Conservation (phyloP, 169 alveolate genomes). For the Eimeria mitis region DNA sequence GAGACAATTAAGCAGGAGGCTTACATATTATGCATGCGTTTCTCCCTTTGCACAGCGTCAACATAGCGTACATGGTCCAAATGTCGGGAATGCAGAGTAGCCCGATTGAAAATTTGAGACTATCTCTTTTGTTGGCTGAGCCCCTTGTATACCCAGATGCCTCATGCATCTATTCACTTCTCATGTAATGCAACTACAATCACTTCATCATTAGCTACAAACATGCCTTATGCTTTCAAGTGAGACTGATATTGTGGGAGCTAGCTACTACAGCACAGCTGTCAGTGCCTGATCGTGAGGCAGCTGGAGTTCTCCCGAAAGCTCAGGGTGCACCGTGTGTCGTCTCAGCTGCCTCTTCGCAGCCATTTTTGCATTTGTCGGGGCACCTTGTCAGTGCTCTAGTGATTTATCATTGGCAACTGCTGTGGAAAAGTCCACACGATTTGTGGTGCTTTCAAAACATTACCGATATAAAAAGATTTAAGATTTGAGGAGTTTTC, state of each 20-base stretch:
- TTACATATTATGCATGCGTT: background rate
- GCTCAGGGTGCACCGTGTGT: background rate
- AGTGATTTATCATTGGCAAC: background rate
- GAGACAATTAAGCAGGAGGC: conserved; percentile 1
- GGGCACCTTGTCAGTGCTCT: conserved; percentile 43
- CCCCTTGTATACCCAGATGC: conserved; percentile 8
- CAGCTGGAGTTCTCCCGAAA: conserved; percentile 21
- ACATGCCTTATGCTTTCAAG: background rate
- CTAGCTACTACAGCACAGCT: background rate
- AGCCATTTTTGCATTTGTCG: background rate
- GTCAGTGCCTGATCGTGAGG: background rate
- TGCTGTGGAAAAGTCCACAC: background rate
- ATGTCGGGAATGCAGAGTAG: background rate
- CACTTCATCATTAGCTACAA: conserved; percentile 4
- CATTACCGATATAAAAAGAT: background rate
- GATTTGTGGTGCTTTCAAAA: conserved; percentile 13
- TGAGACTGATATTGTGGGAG: background rate
- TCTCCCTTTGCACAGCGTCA: conserved; percentile 45
- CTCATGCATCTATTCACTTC: background rate
- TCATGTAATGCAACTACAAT: conserved; percentile 14
- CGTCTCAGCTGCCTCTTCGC: conserved; percentile 18
- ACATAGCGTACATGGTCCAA: conserved; percentile 7
- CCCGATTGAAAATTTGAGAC: conserved; percentile 10
- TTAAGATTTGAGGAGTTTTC: background rate
- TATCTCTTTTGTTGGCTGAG: conserved; percentile 27